Evolutionary conservation across 768 basidiomycete species (phyloP), one percentile per base, ranked within the genome.

Genomic region (Podaxis sp.): DNA sequence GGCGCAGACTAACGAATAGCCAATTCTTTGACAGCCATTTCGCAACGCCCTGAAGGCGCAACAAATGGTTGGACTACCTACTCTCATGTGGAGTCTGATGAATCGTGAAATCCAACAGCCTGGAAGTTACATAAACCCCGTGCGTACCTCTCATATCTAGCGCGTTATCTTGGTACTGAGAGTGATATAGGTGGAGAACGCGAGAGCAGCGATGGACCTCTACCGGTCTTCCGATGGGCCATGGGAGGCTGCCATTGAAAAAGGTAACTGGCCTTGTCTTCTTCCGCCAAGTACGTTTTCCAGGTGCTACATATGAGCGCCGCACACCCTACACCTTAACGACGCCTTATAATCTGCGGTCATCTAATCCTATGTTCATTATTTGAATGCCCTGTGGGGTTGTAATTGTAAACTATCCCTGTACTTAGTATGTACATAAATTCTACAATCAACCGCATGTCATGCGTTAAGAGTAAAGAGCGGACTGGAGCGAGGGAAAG

Each of bases 21-120:
- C 24, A 50, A 54, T 55, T 38, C 12, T 11, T 13, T 37, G 56
- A 52, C 51, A 90, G 77, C 91, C 91, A 0, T 93, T 93, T 69
- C 82, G 89, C 68, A 88, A 85, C 60, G 83, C 89, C 1, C 74
- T 93, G 57, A 83, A 84, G 27, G 84, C 85, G 5, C 85, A 88
- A 69, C 87, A 89, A 66, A 72, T 85, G 54, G 76, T 91, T 64
- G 91, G 93, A 27, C 78, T 94, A 38, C 88, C 86, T 68, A 94
- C 93, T 4, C 78, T 94, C 15, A 84, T 87, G 71, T 93, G 90
- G 89, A 88, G 87, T 67, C 81, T 94, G 38, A 90, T 94, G 90
- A 82, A 84, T 60, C 82, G 91, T 67, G 83, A 87, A 33, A 89
- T 89, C 69, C 88, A 89, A 69, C 59, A 52, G 51, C 88, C 90